phyloP scores from a whole-genome alignment of 2,329 filamentous ascomycete genomes.

The Helotiales sp. region DNA sequence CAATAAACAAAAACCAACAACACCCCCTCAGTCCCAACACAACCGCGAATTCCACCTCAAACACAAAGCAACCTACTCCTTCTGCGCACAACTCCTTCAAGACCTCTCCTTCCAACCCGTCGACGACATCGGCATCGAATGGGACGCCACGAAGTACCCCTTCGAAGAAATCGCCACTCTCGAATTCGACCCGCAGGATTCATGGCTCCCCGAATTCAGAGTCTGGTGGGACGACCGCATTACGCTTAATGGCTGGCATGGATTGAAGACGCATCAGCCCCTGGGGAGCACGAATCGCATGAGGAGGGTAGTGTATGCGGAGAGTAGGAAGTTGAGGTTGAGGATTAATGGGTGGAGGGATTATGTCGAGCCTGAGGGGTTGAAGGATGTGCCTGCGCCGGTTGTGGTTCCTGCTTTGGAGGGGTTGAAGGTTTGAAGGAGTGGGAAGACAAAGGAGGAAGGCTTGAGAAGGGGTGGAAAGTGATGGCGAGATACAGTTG shows the following conservation, averaged over 20 bases:
- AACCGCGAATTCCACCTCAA: constrained; percentile 25
- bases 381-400: constrained; percentile 23
- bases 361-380: constrained; percentile 28
- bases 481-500: too few species aligned
- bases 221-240: constrained; percentile 33
- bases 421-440: neutral
- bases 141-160: constrained; percentile 26
- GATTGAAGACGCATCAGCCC: constrained; percentile 27
- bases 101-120: constrained; percentile 26
- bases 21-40: constrained; percentile 16
- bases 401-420: constrained; percentile 1
- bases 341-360: constrained; percentile 31
- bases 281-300: constrained; percentile 29
- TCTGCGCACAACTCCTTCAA: constrained; percentile 30
- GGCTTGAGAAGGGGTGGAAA: too few species aligned
- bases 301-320: constrained; percentile 31
- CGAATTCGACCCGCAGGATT: constrained; percentile 30
- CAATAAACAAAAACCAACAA: neutral
- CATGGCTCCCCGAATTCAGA: constrained; percentile 28
- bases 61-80: constrained; percentile 30
- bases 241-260: constrained; percentile 29
- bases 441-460: too few species aligned
- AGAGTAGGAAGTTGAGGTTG: constrained; percentile 30
- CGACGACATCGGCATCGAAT: constrained; percentile 26
- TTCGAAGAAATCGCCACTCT: constrained; percentile 29